Evolutionary conservation across 148 eudicot species (phyloP).

Genomic region (Arbutus unedo): DNA sequence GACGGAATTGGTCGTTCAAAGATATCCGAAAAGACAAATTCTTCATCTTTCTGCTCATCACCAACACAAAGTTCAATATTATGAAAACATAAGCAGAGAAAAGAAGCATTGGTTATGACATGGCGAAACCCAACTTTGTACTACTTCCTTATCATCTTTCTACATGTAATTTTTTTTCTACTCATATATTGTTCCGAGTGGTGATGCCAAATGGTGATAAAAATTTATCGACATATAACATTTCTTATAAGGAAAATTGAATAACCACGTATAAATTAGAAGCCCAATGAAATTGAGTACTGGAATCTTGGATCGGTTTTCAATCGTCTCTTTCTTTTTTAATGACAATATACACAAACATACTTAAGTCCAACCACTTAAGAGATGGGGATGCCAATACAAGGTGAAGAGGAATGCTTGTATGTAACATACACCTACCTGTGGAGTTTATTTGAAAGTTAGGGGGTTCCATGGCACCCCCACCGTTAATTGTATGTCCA

Average conservation of each 20-base stretch:
- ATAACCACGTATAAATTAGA: neutral
- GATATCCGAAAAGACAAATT: slow-evolving; percentile 76
- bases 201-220: neutral
- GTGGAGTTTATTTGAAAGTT: neutral
- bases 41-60: slow-evolving; percentile 77
- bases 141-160: neutral
- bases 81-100: neutral
- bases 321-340: neutral
- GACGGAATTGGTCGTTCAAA: slow-evolving; percentile 80
- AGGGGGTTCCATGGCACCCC: neutral
- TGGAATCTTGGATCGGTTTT: neutral
- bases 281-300: neutral
- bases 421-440: neutral
- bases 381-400: neutral
- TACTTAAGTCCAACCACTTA: neutral
- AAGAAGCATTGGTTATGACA: neutral
- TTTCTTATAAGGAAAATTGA: neutral
- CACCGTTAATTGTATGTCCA: neutral
- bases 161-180: neutral
- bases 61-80: slow-evolving; percentile 14
- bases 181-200: neutral
- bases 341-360: neutral
- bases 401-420: neutral
- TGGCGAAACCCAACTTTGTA: neutral
- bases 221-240: neutral